A percentile compares a stretch with the other conserved stretches of the same genome.
Evolutionary conservation across 371 early-diverging fungal genomes (phyloP).

Genomic region (Mortierella sp.): DNA sequence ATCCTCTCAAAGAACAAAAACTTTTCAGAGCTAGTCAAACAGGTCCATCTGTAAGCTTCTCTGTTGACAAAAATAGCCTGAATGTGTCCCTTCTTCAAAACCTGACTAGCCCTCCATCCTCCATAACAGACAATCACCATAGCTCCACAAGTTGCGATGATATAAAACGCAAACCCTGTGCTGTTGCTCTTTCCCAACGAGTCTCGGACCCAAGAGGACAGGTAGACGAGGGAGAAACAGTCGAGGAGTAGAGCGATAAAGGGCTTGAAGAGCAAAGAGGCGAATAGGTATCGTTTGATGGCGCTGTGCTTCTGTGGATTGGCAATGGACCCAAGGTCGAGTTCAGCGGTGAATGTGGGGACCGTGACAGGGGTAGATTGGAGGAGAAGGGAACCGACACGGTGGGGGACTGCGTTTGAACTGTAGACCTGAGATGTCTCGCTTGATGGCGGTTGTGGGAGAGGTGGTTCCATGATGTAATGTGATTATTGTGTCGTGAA

Average conservation of each 20-base stretch:
- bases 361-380: conserved; percentile 32
- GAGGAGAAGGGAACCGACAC: conserved; percentile 43
- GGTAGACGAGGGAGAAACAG: conserved; percentile 31
- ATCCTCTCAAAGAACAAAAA: conserved; percentile 55
- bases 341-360: conserved; percentile 41
- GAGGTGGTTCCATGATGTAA: conserved; percentile 17
- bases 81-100: conserved; percentile 34
- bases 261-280: conserved; percentile 48
- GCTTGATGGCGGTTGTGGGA: conserved; percentile 22
- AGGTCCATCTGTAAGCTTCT: conserved; percentile 51
- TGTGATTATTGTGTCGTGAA: not conserved
- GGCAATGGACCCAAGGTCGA: conserved; percentile 47
- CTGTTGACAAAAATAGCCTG: conserved; percentile 50
- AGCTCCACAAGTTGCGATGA: conserved; percentile 28
- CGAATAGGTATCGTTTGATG: conserved; percentile 50
- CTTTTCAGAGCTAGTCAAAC: conserved; percentile 30
- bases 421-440: conserved; percentile 28
- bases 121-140: conserved; percentile 32
- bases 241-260: conserved; percentile 36
- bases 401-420: conserved; percentile 16
- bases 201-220: conserved; percentile 28
- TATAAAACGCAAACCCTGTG: conserved; percentile 30
- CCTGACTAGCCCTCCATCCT: conserved; percentile 39
- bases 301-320: conserved; percentile 40
- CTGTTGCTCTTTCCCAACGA: conserved; percentile 34